These are phyloP conservation scores for Acanthamoeba castellanii DNA, from an alignment of 208 protist genomes.

Conservation along the genomic window DNA sequence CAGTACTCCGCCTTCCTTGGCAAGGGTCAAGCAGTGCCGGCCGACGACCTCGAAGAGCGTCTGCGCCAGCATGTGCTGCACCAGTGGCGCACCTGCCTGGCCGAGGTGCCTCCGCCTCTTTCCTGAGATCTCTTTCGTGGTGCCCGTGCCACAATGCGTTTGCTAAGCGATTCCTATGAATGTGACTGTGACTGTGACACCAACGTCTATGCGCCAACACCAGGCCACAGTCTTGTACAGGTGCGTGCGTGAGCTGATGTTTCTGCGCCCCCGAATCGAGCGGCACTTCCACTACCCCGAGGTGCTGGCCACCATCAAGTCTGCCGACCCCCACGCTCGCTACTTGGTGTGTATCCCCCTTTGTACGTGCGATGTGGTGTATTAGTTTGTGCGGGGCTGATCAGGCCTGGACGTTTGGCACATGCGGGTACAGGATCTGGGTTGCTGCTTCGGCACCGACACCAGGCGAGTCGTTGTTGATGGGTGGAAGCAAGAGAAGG, in stretches of 20 bases:
- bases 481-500: slow-evolving; percentile 18
- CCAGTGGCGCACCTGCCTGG: slow-evolving; percentile 40
- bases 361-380: background rate
- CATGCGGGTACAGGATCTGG: background rate
- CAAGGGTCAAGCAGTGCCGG: too few relatives aligned
- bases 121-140: background rate
- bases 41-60: background rate
- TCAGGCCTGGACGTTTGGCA: background rate
- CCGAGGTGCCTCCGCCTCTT: background rate
- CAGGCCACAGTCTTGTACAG: slow-evolving; percentile 40
- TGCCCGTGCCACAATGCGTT: too few relatives aligned
- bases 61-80: slow-evolving; percentile 32
- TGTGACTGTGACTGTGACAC: too few relatives aligned
- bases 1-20: too few relatives aligned
- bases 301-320: background rate
- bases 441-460: slow-evolving; percentile 59
- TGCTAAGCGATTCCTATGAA: too few relatives aligned
- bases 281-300: slow-evolving; percentile 26
- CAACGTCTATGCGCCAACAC: too few relatives aligned
- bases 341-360: background rate
- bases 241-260: slow-evolving; percentile 40
- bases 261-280: background rate
- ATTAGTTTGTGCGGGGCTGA: background rate
- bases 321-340: background rate
- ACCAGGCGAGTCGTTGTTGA: slow-evolving; percentile 26